Base-by-base conservation (phyloP, 495 filamentous ascomycete genomes). In the Arthonia radiata region DNA sequence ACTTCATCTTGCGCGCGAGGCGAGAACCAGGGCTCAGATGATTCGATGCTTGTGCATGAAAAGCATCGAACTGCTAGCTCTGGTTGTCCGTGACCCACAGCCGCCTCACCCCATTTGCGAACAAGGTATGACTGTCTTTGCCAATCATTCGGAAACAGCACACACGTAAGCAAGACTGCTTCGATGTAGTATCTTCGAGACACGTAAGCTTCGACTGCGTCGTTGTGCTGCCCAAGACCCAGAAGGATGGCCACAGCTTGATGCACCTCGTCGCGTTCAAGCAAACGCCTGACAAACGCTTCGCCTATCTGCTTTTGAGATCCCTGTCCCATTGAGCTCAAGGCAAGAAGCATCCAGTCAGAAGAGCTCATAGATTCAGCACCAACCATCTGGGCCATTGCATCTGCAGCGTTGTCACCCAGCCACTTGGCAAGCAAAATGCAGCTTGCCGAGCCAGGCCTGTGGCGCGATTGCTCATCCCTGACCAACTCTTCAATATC, bases 301-400 rank as follows among this genome's bases (percentile, higher is more conserved):
- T 89, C 73, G 12, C 75, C 82, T 28, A 94, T 69, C 40, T 82
- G 86, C 37, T 86, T 76, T 37, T 82, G 75, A 4, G 80, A 79
- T 8, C 69, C 64, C 30, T 72, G 59, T 1, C 71, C 67, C 57
- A 94, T 90, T 16, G 74, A 70, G 41, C 78, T 94, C 27, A 97
- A 53, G 9, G 86, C 86, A 4, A 97, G 54, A 32, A 94, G 56
- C 81, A 97, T 91, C 89, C 86, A 97, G 46, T 93, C 89, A 1
- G 71, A 72, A 1, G 74, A 72, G 21, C 79, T 81, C 53, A 80
- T 76, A 15, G 76, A 71, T 27, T 89, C 74, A 0, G 78, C 64
- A 17, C 63, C 64, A 22, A 69, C 47, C 53, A 68, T 59, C 1
- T 68, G 56, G n/a, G 67, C 61, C 72, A 89, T 76, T 27, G 75